phyloP scores from a whole-genome alignment of 208 protist species.

The Leishmania gerbilli region DNA sequence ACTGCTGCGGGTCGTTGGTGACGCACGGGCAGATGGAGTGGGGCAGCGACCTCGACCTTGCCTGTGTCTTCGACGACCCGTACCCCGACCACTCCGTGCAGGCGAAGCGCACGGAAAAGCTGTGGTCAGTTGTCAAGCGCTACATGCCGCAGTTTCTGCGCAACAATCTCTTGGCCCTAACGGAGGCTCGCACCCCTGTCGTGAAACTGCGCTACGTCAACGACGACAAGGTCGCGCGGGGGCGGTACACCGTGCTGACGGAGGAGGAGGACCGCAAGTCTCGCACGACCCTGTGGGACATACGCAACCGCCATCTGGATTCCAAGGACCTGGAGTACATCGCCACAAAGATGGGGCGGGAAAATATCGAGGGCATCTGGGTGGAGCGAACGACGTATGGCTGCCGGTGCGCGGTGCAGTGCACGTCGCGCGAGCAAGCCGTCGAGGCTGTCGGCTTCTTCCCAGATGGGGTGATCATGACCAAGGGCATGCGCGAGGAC shows the following conservation, averaged over 20 bases:
- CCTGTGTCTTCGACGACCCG: slow-evolving; percentile 89
- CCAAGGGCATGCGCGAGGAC: slow-evolving; percentile 82
- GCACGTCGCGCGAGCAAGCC: slow-evolving; percentile 69
- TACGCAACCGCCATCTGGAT: slow-evolving; percentile 70
- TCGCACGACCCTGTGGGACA: slow-evolving; percentile 82
- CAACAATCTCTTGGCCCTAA: slow-evolving; percentile 67
- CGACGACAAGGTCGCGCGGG: slow-evolving; percentile 78
- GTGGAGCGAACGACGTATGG: slow-evolving; percentile 87
- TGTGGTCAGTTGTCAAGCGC: slow-evolving; percentile 88
- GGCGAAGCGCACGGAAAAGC: slow-evolving; percentile 83
- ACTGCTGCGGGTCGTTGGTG: slow-evolving; percentile 86
- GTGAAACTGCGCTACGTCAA: slow-evolving; percentile 84
- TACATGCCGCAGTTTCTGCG: slow-evolving; percentile 88
- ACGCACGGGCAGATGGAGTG: slow-evolving; percentile 91
- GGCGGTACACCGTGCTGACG: slow-evolving; percentile 78
- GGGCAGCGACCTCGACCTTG: slow-evolving; percentile 90
- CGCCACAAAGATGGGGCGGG: slow-evolving; percentile 72
- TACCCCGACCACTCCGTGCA: slow-evolving; percentile 82
- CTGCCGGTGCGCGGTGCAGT: slow-evolving; percentile 83
- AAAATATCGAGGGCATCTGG: slow-evolving; percentile 86
- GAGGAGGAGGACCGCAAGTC: slow-evolving; percentile 86
- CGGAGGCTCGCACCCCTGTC: slow-evolving; percentile 85
- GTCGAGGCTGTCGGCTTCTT: slow-evolving; percentile 90
- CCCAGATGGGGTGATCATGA: slow-evolving; percentile 88
- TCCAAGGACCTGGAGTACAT: slow-evolving; percentile 86